These are phyloP conservation scores for Pseudotsuga menziesii DNA, from an alignment of 75 land plant genomes.

Conservation along the genomic window DNA sequence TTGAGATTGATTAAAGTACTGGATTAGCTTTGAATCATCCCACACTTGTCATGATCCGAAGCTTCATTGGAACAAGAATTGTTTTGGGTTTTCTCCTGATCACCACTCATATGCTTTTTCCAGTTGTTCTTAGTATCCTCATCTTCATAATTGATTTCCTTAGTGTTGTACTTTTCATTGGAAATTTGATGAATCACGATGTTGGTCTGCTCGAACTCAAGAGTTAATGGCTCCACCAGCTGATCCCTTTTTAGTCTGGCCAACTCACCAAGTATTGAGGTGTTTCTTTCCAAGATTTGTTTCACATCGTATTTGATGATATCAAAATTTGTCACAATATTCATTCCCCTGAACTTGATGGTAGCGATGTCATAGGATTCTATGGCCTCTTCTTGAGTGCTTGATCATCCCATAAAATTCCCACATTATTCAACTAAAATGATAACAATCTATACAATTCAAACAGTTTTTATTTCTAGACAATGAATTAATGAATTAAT, in stretches of 20 bases:
- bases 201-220: too few relatives aligned
- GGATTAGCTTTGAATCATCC: not conserved
- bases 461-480: too few relatives aligned
- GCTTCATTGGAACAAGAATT: too few relatives aligned
- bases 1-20: not conserved
- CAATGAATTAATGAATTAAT: too few relatives aligned
- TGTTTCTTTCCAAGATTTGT: too few relatives aligned
- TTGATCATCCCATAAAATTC: too few relatives aligned
- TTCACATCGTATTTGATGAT: not conserved
- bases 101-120: not conserved
- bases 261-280: not conserved
- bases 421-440: too few relatives aligned
- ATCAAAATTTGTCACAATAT: constrained; percentile 81
- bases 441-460: too few relatives aligned
- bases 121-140: not conserved
- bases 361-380: constrained; percentile 98
- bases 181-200: too few relatives aligned
- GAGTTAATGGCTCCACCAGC: not conserved
- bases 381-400: constrained; percentile 97
- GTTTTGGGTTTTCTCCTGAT: too few relatives aligned
- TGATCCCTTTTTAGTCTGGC: not conserved
- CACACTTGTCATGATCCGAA: not conserved
- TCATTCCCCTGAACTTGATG: constrained; percentile 79
- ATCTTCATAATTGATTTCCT: too few relatives aligned
- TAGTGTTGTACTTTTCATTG: not conserved